Evolutionary conservation across 805 yeast genomes (phyloP), one percentile per base, ranked within the genome.

Genomic region (Saccharomyces cerevisiae): DNA sequence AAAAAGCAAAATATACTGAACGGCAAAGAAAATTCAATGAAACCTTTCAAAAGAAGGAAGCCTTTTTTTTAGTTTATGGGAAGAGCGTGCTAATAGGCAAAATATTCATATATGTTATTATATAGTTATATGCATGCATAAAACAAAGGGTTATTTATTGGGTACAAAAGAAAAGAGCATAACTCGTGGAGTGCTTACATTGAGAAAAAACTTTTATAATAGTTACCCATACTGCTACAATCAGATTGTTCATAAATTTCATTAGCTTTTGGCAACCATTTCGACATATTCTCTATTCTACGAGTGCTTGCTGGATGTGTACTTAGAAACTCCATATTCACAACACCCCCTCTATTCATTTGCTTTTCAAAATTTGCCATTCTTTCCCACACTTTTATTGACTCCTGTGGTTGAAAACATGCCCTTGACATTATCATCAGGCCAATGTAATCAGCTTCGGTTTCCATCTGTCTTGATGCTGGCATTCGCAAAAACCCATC

Each of bases 401-500:
- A 86, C 60, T 84, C 89, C 17, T 72, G 71, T 5, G 96, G 90
- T 58, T 91, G 73, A 69, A 78, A 94, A 67, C 99, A 94, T 49
- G 96, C 96, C 55, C 83, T 75, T 2, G 96, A 81, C 96, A 92
- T 88, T 60, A 92, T 76, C 83, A 89, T 85, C 56, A 94, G 73
- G 0, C 99, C 99, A 30, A 94, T 91, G 62, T 85, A 84, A 70
- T 94, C 99, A 0, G 99, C 98, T 69, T 94, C 99, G 0, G 89
- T 79, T 70, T 94, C 99, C 96, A 89, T 89, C 55, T 82, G 89
- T 62, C 99, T 76, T 0, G 96, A 87, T 0, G 95, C 87, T 0
- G 97, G 97, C 79, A 85, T 79, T 59, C 82, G 80, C 50, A 90
- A 67, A 13, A 82, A 66, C 0, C 89, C 77, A 28, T 77, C 77